phyloP scores from a whole-genome alignment of 2,329 filamentous ascomycete species.

The Harringtonia lauricola region DNA sequence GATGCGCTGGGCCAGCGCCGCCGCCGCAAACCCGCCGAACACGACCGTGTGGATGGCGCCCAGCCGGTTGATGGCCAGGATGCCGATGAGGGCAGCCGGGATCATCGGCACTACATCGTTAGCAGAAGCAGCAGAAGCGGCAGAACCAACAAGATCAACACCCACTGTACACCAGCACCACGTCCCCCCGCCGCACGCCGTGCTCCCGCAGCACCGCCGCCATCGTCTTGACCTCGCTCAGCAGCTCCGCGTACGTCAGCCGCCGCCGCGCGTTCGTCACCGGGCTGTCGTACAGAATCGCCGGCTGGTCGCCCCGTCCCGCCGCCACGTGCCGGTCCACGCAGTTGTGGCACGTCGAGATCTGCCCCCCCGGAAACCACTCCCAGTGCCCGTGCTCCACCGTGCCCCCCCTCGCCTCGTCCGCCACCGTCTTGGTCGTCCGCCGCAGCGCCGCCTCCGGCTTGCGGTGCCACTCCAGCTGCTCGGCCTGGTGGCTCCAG shows the following conservation, averaged over 20 bases:
- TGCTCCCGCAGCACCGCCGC: constrained; percentile 75
- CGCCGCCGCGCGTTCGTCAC: constrained; percentile 63
- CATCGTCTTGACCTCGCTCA: constrained; percentile 69
- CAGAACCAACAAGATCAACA: constrained; percentile 4
- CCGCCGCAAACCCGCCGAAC: constrained; percentile 81
- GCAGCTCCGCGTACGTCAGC: constrained; percentile 64
- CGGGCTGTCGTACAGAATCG: constrained; percentile 81
- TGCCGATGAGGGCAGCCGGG: constrained; percentile 74
- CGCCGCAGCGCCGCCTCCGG: constrained; percentile 52
- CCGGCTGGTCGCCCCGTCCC: constrained; percentile 62
- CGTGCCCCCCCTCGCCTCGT: constrained; percentile 18
- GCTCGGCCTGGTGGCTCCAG: constrained; percentile 64
- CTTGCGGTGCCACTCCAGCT: constrained; percentile 70
- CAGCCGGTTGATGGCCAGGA: constrained; percentile 68
- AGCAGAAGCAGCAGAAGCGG: neutral
- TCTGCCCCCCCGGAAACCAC: constrained; percentile 83
- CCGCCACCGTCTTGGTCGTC: constrained; percentile 47
- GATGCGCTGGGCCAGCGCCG: constrained; percentile 76
- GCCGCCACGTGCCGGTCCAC: constrained; percentile 77
- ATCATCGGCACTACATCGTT: constrained; percentile 75
- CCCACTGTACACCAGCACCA: constrained; percentile 81
- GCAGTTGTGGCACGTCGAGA: constrained; percentile 88
- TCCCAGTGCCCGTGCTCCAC: constrained; percentile 67
- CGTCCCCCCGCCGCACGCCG: constrained; percentile 72
- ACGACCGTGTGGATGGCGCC: constrained; percentile 87